A percentile compares a stretch with the other conserved stretches of the same genome.
Conservation (phyloP, 2,329 filamentous ascomycete species). For the Pyrenochaeta sp. region DNA sequence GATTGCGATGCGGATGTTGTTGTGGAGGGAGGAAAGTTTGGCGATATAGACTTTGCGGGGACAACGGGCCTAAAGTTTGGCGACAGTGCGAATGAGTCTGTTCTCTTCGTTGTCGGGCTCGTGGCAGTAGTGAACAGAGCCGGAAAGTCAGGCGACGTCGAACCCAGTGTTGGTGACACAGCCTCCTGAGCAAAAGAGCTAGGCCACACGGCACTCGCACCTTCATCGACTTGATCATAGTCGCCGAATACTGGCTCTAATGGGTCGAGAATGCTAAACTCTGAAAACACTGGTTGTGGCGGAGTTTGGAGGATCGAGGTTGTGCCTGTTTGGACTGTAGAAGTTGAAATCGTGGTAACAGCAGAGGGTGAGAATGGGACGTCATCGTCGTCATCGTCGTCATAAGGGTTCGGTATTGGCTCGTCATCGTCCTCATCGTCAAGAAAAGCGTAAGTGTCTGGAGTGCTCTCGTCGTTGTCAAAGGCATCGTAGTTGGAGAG, state of each 20-base stretch:
- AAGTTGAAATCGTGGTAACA: conserved; percentile 12
- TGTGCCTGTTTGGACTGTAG: conserved; percentile 7
- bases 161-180: conserved; percentile 3
- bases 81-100: conserved; percentile 24
- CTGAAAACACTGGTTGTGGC: conserved; percentile 21
- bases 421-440: conserved; percentile 43
- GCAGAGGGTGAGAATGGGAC: conserved; percentile 23
- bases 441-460: conserved; percentile 37
- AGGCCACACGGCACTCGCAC: conserved; percentile 30
- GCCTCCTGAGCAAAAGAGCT: conserved; percentile 6
- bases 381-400: conserved; percentile 19
- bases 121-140: conserved; percentile 20
- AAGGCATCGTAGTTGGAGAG: conserved; percentile 55
- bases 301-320: conserved; percentile 11
- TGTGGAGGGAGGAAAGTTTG: conserved; percentile 2
- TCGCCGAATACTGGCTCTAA: conserved; percentile 30
- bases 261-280: conserved; percentile 30
- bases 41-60: conserved; percentile 7
- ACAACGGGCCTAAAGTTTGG: conserved; percentile 18
- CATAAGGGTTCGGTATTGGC: conserved; percentile 6
- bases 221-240: conserved; percentile 36
- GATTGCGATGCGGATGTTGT: conserved; percentile 6
- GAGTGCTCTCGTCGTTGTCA: conserved; percentile 45
- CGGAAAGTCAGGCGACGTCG: conserved; percentile 27
- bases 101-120: conserved; percentile 9